Evolutionary conservation across 2,329 filamentous ascomycete species (phyloP).

Genomic region (Fusarium sp.): DNA sequence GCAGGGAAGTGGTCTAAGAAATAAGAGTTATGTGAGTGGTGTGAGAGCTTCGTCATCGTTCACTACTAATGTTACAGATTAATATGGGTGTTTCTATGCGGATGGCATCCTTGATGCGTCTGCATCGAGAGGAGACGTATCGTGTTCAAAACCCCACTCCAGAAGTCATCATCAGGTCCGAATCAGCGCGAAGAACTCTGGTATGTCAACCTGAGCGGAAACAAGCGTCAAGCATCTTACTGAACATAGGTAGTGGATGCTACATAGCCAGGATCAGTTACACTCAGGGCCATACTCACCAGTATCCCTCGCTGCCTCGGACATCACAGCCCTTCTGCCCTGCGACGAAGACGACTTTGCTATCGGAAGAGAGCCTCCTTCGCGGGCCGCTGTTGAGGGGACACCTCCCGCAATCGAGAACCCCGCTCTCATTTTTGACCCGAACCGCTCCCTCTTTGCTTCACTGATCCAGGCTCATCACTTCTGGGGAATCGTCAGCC

Average conservation of each 20-base stretch:
- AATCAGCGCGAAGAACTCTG: slow-evolving; percentile 64
- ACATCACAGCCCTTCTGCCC: slow-evolving; percentile 63
- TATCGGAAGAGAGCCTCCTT: slow-evolving; percentile 55
- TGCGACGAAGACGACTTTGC: slow-evolving; percentile 62
- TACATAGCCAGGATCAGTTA: slow-evolving; percentile 65
- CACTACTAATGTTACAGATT: slow-evolving; percentile 49
- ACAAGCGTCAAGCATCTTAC: neutral
- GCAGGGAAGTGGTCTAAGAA: slow-evolving; percentile 62
- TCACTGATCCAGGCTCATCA: slow-evolving; percentile 63
- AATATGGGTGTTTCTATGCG: slow-evolving; percentile 65
- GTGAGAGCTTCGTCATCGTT: neutral
- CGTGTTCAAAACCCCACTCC: slow-evolving; percentile 52
- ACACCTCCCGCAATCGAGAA: slow-evolving; percentile 59
- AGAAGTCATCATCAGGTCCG: slow-evolving; percentile 57
- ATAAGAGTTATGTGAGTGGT: slow-evolving; percentile 60
- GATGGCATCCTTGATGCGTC: slow-evolving; percentile 62
- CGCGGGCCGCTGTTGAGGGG: slow-evolving; percentile 61
- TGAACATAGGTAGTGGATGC: slow-evolving; percentile 58
- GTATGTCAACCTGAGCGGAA: slow-evolving; percentile 48
- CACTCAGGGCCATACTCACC: slow-evolving; percentile 62
- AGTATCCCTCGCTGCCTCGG: slow-evolving; percentile 58
- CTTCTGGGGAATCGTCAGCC: slow-evolving; percentile 61
- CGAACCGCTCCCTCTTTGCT: slow-evolving; percentile 61
- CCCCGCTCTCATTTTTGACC: slow-evolving; percentile 53
- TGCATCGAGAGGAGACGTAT: slow-evolving; percentile 65